Base-by-base conservation (phyloP, 176 grass and related monocot species). In the Hyparrhenia diplandra region DNA sequence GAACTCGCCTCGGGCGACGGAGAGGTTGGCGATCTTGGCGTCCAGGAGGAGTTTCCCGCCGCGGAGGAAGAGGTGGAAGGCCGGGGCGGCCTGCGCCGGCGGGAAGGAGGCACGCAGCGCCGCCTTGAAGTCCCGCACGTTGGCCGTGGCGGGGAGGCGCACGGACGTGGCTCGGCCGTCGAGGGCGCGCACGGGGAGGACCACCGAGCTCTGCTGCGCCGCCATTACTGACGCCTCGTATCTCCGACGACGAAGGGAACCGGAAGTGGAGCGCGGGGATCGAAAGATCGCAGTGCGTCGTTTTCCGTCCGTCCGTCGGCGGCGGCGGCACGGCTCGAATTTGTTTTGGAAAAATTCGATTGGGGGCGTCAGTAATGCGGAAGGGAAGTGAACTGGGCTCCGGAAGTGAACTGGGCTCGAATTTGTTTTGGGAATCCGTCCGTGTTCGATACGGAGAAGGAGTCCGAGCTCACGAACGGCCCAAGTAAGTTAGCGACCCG, bases 181-280 rank as follows among this genome's bases (percentile, higher is more conserved):
- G 6, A 90, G 88, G 73, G 82, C 82, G 75, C 91, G 91, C 71
- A 94, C 74, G 49, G 74, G n/a, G 76, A 90, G 54, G 43, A 52
- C 29, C 67, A 73, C 70, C 17, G 65, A 4, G 4, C 69, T 6
- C 27, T 10, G 45, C 2, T 29, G 3, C 21, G 43, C 75, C 71
- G 46, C 49, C 61, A 45, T 32, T 10, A 13, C 35, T 36, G 35
- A 36, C 35, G 35, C 35, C 35, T 5, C 4, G 35, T n/a, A n/a
- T n/a, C n/a, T n/a, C n/a, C n/a, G n/a, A n/a, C n/a, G n/a, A n/a
- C n/a, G n/a, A n/a, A n/a, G n/a, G n/a, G n/a, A n/a, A n/a, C n/a
- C n/a, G n/a, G n/a, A n/a, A n/a, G n/a, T n/a, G n/a, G n/a, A n/a
- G n/a, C n/a, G n/a, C n/a, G 4, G 1, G 41, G 9, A 16, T n/a